Percentiles rank a stretch among this genome's conserved stretches.
phyloP scores from a whole-genome alignment of 306 rosid species.

The Cucumis cinereus region DNA sequence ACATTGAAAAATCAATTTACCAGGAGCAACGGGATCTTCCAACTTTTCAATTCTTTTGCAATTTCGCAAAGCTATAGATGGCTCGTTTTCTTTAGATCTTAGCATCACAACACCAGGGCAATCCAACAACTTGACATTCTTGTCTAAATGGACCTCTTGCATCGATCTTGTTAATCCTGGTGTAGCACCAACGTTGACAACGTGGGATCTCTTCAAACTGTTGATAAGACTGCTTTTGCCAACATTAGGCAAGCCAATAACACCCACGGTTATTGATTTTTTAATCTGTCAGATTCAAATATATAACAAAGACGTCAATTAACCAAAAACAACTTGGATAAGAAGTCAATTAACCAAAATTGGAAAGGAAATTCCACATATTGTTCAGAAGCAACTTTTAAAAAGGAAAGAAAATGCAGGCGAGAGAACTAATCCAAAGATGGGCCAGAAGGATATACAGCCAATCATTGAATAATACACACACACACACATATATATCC shows the following conservation, averaged over 20 bases:
- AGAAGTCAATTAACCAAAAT: neutral
- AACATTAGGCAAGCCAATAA: constrained; percentile 91
- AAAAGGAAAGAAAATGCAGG: neutral
- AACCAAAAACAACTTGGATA: neutral
- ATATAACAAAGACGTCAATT: constrained; percentile 4
- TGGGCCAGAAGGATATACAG: neutral
- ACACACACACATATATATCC: neutral
- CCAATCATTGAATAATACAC: neutral
- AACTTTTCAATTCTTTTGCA: constrained; percentile 92
- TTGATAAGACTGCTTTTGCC: constrained; percentile 97
- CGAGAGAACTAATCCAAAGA: neutral
- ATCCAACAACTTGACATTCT: constrained; percentile 74
- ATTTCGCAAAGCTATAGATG: constrained; percentile 59
- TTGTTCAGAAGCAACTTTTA: neutral
- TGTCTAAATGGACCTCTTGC: constrained; percentile 90
- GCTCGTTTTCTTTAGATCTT: constrained; percentile 43
- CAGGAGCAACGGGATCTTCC: constrained; percentile 82
- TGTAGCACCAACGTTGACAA: constrained; percentile 74
- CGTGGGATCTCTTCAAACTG: constrained; percentile 68
- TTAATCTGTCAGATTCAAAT: constrained; percentile 51
- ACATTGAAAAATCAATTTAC: constrained; percentile 19
- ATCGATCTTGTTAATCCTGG: constrained; percentile 84
- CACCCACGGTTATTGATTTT: constrained; percentile 84
- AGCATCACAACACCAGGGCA: constrained; percentile 98
- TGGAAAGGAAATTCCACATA: neutral